Evolutionary conservation across 805 yeast species (phyloP).

Genomic region (Hyphopichia homilentoma): DNA sequence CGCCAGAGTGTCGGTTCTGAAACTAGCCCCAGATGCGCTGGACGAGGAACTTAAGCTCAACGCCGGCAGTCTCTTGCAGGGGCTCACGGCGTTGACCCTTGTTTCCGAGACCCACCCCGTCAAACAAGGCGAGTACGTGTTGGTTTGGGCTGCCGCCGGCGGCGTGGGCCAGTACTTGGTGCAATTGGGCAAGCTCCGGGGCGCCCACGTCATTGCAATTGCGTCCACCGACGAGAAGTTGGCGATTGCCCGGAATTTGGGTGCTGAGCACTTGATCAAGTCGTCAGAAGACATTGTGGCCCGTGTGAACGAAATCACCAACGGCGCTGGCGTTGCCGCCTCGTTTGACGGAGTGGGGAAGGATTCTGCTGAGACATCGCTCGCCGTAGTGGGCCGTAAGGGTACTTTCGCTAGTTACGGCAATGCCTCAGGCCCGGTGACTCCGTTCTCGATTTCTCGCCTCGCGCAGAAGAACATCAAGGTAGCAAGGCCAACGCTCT

Average conservation of each 20-base stretch:
- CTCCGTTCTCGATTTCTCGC: constrained; percentile 53
- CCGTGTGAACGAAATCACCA: constrained; percentile 56
- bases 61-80: constrained; percentile 66
- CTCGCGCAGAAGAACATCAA: constrained; percentile 62
- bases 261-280: constrained; percentile 74
- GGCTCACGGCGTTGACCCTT: constrained; percentile 76
- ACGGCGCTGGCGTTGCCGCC: constrained; percentile 64
- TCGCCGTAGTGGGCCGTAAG: constrained; percentile 57
- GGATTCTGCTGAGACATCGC: constrained; percentile 64
- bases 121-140: constrained; percentile 63
- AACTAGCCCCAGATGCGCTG: constrained; percentile 44
- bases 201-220: constrained; percentile 81
- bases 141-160: constrained; percentile 94
- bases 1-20: constrained; percentile 33
- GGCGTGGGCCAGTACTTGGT: constrained; percentile 78
- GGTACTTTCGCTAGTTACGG: constrained; percentile 81
- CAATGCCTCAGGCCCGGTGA: constrained; percentile 80
- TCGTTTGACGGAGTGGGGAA: constrained; percentile 77
- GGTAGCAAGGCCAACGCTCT: constrained; percentile 60
- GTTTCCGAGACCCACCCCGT: constrained; percentile 63
- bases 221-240: constrained; percentile 78
- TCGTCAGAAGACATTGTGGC: constrained; percentile 52
- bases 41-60: constrained; percentile 51
- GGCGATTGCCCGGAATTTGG: constrained; percentile 58
- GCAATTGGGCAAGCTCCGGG: constrained; percentile 59